Base-by-base conservation (phyloP, 2,329 filamentous ascomycete species). In the Aspergillus pseudoglaucus region DNA sequence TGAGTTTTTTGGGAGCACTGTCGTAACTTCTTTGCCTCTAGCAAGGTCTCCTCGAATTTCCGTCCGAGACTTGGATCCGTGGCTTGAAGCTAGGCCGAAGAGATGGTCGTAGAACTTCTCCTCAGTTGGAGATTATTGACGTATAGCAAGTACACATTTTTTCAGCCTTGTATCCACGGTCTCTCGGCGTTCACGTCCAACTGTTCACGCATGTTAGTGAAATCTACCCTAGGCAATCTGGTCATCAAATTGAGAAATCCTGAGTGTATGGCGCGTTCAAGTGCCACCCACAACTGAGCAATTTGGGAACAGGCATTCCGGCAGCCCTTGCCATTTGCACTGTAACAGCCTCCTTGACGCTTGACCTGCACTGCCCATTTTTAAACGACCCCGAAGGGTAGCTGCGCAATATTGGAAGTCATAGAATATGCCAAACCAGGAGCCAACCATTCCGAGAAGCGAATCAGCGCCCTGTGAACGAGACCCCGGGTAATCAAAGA, bases 331-430 rank as follows among this genome's bases (percentile, higher is more conserved):
- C 63, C 49, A 70, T 62, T 56, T 69, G 47, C 57, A 67, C 71
- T 14, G 65, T 49, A 25, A 61, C 47, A 10, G 53, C 65, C 52
- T 71, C 69, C 52, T 70, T 64, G 6, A 69, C 33, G 10, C 60
- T 61, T 12, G 62, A 65, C 33, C 65, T 57, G 40, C 68, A n/a
- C 62, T 10, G 61, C 66, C 62, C 65, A 69, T 59, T 72, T 70
- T 46, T 70, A 48, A 12, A 71, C 49, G 4, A 71, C 59, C 3
- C 65, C 69, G 52, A 71, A 71, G n/a, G 65, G 67, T 6, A 70
- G 56, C 43, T 65, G 52, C 3, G 60, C 48, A 35, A 69, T 62
- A 14, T 62, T 52, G 22, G 54, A 20, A 50, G 40, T 64, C 42
- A 37, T 57, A 64, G 4, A 23, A 15, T 38, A 64, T 53, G 8